Percentiles rank a stretch among this genome's conserved stretches.
These are phyloP conservation scores for Pugionium cornutum DNA, from an alignment of 345 rosid genomes.

Conservation along the genomic window DNA sequence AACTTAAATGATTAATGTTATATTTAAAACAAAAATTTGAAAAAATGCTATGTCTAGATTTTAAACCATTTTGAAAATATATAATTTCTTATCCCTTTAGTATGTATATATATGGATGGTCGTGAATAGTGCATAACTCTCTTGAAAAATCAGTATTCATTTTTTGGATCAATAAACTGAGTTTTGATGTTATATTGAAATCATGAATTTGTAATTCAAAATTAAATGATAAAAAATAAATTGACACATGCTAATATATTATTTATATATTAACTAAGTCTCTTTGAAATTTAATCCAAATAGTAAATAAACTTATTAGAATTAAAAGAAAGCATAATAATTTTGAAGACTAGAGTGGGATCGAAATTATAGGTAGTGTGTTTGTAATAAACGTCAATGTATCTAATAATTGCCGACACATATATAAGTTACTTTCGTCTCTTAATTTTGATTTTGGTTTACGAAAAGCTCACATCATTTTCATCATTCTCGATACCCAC, in stretches of 20 bases:
- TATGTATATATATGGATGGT: neutral
- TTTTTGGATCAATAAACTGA: too few relatives aligned
- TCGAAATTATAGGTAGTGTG: conserved; percentile 24
- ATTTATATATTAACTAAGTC: too few relatives aligned
- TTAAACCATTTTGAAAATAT: neutral
- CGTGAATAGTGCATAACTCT: neutral
- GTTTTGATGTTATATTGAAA: too few relatives aligned
- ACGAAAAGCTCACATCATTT: conserved; percentile 21
- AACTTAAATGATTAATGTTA: too few relatives aligned
- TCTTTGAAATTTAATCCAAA: too few relatives aligned
- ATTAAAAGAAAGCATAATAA: conserved; percentile 18
- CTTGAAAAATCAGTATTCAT: too few relatives aligned
- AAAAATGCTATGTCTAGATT: too few relatives aligned
- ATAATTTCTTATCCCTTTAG: neutral
- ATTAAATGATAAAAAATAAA: too few relatives aligned
- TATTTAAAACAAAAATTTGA: too few relatives aligned
- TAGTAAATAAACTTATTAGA: neutral
- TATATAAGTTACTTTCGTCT: conserved; percentile 17
- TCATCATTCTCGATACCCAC: conserved; percentile 16
- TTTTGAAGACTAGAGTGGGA: conserved; percentile 14
- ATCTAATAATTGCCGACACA: conserved; percentile 34
- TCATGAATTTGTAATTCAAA: too few relatives aligned
- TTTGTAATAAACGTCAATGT: neutral
- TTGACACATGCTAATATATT: too few relatives aligned
- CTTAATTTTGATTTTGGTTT: conserved; percentile 7